A percentile compares a stretch with the other conserved stretches of the same genome.
phyloP scores from a whole-genome alignment of 129 eudicot species.

The Artemisia tridentata region DNA sequence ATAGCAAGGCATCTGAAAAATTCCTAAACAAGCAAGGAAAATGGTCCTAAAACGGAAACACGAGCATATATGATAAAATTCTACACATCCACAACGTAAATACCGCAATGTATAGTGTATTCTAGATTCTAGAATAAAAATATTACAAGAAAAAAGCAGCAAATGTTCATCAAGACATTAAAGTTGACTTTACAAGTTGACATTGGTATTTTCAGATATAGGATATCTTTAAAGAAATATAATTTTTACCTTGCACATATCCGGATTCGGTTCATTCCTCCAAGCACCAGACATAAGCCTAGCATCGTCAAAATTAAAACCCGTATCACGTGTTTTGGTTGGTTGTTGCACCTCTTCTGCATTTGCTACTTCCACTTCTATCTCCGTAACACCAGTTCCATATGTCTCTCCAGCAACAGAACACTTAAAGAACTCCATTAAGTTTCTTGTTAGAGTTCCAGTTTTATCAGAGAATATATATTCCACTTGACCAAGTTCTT shows the following conservation, averaged over 20 bases:
- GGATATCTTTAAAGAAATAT: neutral
- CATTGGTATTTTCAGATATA: too few species aligned
- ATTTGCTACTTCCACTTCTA: conserved; percentile 74
- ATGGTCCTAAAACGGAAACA: conserved; percentile 13
- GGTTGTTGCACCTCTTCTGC: conserved; percentile 47
- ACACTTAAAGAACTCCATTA: conserved; percentile 98
- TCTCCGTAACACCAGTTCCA: conserved; percentile 92
- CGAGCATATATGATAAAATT: neutral
- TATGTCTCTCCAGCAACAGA: conserved; percentile 93
- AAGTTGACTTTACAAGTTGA: neutral
- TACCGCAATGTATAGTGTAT: neutral
- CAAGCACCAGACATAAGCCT: conserved; percentile 97
- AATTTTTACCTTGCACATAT: conserved; percentile 70
- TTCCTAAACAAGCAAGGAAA: conserved; percentile 58
- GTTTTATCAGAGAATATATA: conserved; percentile 95
- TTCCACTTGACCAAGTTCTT: conserved; percentile 99
- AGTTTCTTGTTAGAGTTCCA: conserved; percentile 85
- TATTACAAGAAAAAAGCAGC: neutral
- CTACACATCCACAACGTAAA: neutral
- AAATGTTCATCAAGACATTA: neutral
- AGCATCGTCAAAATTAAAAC: conserved; percentile 92
- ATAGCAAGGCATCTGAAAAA: conserved; percentile 99
- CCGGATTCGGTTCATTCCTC: conserved; percentile 94
- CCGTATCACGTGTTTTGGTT: conserved; percentile 57
- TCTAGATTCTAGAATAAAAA: neutral